Evolutionary conservation across 2,329 filamentous ascomycete species (phyloP).

Genomic region (Fusarium sororula): DNA sequence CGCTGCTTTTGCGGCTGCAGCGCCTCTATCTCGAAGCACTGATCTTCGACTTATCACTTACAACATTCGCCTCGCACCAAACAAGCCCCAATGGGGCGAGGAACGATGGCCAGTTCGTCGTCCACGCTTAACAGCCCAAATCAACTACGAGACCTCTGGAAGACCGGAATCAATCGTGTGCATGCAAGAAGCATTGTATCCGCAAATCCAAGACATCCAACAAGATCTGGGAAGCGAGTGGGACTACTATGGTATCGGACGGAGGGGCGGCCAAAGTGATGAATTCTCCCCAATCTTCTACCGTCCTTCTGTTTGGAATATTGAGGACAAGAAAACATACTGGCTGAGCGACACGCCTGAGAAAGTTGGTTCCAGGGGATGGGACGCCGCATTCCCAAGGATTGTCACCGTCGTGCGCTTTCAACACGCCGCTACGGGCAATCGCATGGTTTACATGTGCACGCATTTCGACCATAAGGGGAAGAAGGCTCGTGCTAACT

Average conservation of each 20-base stretch:
- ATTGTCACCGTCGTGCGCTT: constrained; percentile 60
- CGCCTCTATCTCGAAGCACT: constrained; percentile 19
- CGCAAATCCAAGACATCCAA: constrained; percentile 67
- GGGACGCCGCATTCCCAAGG: constrained; percentile 57
- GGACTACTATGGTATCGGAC: constrained; percentile 64
- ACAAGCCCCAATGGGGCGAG: constrained; percentile 60
- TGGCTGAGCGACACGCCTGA: constrained; percentile 71
- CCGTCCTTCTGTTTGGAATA: constrained; percentile 59
- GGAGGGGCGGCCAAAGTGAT: constrained; percentile 68
- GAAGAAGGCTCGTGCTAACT: constrained; percentile 50
- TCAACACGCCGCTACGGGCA: constrained; percentile 50
- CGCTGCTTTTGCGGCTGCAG: constrained; percentile 11
- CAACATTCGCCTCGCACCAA: constrained; percentile 71
- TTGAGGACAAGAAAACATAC: constrained; percentile 62
- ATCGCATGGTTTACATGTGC: constrained; percentile 56
- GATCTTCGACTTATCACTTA: constrained; percentile 66
- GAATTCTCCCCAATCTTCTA: constrained; percentile 78
- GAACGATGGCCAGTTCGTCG: constrained; percentile 64
- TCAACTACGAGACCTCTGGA: constrained; percentile 59
- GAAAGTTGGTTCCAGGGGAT: constrained; percentile 65
- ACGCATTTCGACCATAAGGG: constrained; percentile 65
- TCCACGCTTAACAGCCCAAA: constrained; percentile 60
- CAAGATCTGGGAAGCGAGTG: constrained; percentile 52
- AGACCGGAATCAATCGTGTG: constrained; percentile 64
- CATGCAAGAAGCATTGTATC: constrained; percentile 71